Base-by-base conservation (phyloP, 805 yeast species). In the Kodamaea laetipori region DNA sequence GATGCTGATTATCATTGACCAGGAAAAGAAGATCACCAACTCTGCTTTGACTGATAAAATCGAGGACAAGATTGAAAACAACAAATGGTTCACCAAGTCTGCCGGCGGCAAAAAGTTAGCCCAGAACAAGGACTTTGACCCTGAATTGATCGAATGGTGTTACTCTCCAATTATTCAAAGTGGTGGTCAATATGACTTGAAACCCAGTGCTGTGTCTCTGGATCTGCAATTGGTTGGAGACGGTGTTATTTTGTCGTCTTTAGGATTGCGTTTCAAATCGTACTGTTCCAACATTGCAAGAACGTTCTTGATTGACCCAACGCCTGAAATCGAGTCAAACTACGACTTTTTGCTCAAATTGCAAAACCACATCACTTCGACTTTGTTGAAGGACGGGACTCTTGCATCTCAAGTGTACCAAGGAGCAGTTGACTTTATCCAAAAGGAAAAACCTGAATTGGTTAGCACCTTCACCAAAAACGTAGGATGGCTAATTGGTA, bases 161-260 rank as follows among this genome's bases (percentile, higher is more conserved):
- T 89, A 87, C 63, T 81, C 90, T 43, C 97, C 98, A 21, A 86
- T 90, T 41, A 77, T 90, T 41, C 95, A 89, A 67, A 84, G 95
- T 53, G 95, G 95, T 43, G 89, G 88, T 26, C 80, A 81, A 43
- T 90, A 82, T 58, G 96, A 90, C 63, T 71, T 90, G 57, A 82
- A 77, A 55, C 90, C 95, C 33, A 82, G 92, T 45, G 96, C 95
- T 1, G 79, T 82, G 45, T 84, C 96, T 1, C 78, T 80, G 41
- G 76, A 80, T 47, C 78, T 79, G 35, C 78, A 77, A 51, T 69
- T 85, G 40, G 76, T 77, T 38, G 84, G 87, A 6, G 69, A 69
- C 35, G 92, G 96, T 17, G 89, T 86, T 26, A 90, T 92, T 40
- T 66, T 90, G 51, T 79, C 95, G 4, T 82, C 95, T 2, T 67